These are phyloP conservation scores for Cryomyces minteri DNA, from an alignment of 495 filamentous ascomycete genomes.

Conservation along the genomic window DNA sequence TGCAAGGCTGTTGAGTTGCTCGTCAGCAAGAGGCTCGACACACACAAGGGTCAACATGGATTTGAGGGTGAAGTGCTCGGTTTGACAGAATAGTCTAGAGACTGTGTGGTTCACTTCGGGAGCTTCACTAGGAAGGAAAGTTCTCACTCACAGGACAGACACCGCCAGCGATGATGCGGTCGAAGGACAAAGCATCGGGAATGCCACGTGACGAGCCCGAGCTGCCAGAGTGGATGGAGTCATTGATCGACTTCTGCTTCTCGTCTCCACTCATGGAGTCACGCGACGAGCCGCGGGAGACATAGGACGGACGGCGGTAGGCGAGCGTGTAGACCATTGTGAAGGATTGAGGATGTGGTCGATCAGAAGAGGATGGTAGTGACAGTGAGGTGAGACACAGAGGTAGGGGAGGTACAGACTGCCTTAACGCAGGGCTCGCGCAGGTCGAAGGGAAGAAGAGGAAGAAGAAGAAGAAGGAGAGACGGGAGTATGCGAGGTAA, in stretches of 20 bases:
- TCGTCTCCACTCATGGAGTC: conserved; percentile 17
- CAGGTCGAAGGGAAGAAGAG: no score
- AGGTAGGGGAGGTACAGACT: background rate
- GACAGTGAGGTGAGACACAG: background rate
- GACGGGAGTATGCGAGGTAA: background rate
- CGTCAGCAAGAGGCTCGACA: background rate
- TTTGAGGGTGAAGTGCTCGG: background rate
- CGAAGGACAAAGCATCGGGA: conserved; percentile 50
- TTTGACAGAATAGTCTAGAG: background rate
- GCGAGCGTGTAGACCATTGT: conserved; percentile 31
- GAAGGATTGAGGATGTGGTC: background rate
- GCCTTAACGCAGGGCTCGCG: background rate
- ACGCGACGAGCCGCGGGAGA: conserved; percentile 9
- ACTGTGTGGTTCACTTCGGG: no score
- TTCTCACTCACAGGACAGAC: conserved; percentile 52
- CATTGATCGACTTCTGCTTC: conserved; percentile 20
- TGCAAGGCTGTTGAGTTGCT: conserved; percentile 40
- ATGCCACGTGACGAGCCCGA: conserved; percentile 32
- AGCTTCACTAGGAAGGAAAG: background rate
- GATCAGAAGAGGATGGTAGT: background rate
- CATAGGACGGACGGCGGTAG: conserved; percentile 27
- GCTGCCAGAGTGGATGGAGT: conserved; percentile 15
- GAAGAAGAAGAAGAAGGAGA: background rate
- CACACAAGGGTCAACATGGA: background rate
- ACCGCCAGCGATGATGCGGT: conserved; percentile 51